These are phyloP conservation scores for Dioscorea zingiberensis DNA, from an alignment of 106 monocot species.

Conservation along the genomic window DNA sequence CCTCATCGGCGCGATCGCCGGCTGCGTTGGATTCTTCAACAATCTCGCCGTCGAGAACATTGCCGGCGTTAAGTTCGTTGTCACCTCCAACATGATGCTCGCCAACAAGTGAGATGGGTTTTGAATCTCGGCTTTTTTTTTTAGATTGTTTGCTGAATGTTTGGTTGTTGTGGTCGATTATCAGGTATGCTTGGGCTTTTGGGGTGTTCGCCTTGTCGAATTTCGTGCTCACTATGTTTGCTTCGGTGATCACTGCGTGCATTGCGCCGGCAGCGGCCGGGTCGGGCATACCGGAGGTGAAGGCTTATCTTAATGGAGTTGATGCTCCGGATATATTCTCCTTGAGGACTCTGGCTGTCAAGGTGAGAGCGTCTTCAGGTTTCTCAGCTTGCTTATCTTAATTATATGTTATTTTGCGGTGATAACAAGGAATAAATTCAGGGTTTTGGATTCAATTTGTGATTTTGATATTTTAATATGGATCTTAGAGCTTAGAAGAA, in stretches of 20 bases:
- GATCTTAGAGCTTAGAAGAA: too few species aligned
- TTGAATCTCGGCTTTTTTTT: too few species aligned
- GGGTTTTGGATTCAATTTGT: too few species aligned
- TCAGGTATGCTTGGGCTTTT: conserved; percentile 61
- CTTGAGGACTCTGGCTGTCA: conserved; percentile 51
- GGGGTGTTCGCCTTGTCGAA: conserved; percentile 55
- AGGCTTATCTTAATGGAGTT: conserved; percentile 87
- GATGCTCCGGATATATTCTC: conserved; percentile 68
- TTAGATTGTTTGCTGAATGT: neutral
- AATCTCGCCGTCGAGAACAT: conserved; percentile 91
- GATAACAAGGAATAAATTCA: too few species aligned
- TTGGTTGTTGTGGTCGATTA: neutral
- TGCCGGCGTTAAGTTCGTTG: conserved; percentile 66
- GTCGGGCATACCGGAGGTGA: conserved; percentile 87
- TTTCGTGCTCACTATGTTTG: conserved; percentile 54
- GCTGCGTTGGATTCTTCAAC: conserved; percentile 59
- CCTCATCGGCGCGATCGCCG: conserved; percentile 42
- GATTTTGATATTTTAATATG: too few species aligned
- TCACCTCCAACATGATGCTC: conserved; percentile 68
- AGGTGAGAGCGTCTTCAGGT: conserved; percentile 40
- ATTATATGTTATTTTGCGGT: too few species aligned
- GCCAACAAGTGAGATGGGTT: conserved; percentile 28
- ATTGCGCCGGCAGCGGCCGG: conserved; percentile 72
- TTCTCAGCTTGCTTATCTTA: too few species aligned
- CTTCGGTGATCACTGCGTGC: conserved; percentile 51